Evolutionary conservation across 495 filamentous ascomycete species (phyloP), one percentile per base, ranked within the genome.

Genomic region (Gamarada debralockiae): DNA sequence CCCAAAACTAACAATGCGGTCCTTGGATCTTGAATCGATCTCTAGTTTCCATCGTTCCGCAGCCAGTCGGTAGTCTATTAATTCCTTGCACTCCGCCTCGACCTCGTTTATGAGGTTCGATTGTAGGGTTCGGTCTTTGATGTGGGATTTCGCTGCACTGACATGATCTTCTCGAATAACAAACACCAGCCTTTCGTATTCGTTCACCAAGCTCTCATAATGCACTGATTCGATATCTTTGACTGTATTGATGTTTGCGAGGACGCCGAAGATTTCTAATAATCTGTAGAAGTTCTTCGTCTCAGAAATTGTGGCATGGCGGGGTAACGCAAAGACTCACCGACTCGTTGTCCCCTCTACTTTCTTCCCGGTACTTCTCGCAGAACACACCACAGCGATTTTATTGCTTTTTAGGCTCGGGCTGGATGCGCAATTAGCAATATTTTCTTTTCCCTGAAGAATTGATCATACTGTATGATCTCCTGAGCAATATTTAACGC

Each of bases 311-410:
- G 13, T n/a, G 17, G 40, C 40, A 21, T n/a, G n/a, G n/a, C 17
- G 40, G 21, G 13, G 40, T 21, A 21, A 39, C 9, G 15, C 38
- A 41, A 27, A 22, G 70, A 75, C 86, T 81, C 73, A 95, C 89
- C 90, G 82, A 73, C 93, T 97, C 38, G 93, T 97, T 40, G 93
- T 97, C 46, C 92, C 92, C 52, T 92, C 89, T 24, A 79, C 80
- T 68, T 97, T 97, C 60, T 89, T 92, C 52, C 85, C 86, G 49
- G 86, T 92, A 66, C 90, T 96, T 65, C 91, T 72, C 18, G 93
- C 93, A 37, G 93, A 98, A 63, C 93, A 97, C 22, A 97, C 90
- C 36, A 97, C 84, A 31, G 86, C 92, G 52, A 96, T 81, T 63
- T 79, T 82, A 53, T 88, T 78, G 29, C 80, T 72, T 23, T 70